Evolutionary conservation across 768 basidiomycete species (phyloP).

Genomic region (Boletus edulis): DNA sequence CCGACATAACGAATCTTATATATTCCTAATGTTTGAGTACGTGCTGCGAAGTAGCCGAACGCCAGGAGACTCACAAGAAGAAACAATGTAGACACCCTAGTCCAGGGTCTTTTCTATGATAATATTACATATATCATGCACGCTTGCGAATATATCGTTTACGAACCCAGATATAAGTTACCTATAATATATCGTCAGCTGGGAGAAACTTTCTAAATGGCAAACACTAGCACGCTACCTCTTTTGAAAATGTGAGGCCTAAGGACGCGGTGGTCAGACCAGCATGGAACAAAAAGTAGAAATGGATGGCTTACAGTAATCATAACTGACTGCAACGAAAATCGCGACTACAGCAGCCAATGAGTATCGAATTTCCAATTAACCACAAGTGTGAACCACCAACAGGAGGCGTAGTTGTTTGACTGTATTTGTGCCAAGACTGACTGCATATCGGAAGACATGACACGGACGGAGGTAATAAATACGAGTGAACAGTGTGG

Average conservation of each 20-base stretch:
- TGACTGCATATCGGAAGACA: too few species aligned
- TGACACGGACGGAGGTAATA: too few species aligned
- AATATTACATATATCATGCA: not conserved
- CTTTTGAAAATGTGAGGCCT: not conserved
- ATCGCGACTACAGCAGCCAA: too few species aligned
- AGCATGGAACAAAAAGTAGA: not conserved
- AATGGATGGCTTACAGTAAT: too few species aligned
- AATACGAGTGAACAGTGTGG: too few species aligned
- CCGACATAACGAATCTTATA: slow-evolving; percentile 2
- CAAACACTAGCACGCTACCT: not conserved
- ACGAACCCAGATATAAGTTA: slow-evolving; percentile 3
- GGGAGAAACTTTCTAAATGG: not conserved
- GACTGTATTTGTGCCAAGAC: too few species aligned
- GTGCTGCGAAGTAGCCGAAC: not conserved
- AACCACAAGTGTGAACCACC: too few species aligned
- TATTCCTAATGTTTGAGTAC: not conserved
- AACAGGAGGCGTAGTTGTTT: too few species aligned
- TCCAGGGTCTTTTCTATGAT: not conserved
- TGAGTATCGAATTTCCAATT: too few species aligned
- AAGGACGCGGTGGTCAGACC: not conserved
- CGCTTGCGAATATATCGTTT: not conserved
- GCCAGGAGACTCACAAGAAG: too few species aligned
- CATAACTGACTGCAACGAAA: too few species aligned
- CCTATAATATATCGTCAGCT: not conserved
- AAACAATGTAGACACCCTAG: not conserved